phyloP scores from a whole-genome alignment of 1,284 basidiomycete genomes.

The Chondrostereum purpureum region DNA sequence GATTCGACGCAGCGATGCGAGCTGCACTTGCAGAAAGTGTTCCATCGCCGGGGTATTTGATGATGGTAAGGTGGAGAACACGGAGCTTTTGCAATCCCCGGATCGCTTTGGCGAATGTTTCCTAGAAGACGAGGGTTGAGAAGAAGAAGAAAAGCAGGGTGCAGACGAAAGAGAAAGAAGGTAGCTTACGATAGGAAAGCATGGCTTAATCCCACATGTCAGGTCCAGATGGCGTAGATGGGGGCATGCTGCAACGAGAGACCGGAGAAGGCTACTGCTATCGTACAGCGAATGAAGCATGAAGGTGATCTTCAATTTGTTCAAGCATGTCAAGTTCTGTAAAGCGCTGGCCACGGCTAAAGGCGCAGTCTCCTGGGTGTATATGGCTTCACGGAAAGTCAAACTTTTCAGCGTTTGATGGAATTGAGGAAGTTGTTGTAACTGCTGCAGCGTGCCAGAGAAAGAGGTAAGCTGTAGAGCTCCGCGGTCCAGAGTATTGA shows the following conservation, averaged over 20 bases:
- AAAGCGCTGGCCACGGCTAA: conserved; percentile 51
- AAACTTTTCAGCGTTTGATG: conserved; percentile 41
- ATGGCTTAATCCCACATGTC: conserved; percentile 59
- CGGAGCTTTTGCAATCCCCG: conserved; percentile 55
- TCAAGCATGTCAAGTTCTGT: conserved; percentile 45
- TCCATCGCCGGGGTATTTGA: conserved; percentile 60
- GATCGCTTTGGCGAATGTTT: conserved; percentile 47
- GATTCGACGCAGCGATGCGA: conserved; percentile 56
- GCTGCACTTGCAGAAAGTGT: conserved; percentile 48
- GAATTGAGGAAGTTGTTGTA: conserved; percentile 46
- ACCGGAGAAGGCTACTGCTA: conserved; percentile 57
- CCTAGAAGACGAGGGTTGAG: conserved; percentile 24
- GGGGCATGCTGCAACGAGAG: conserved; percentile 58
- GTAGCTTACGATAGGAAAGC: conserved; percentile 56
- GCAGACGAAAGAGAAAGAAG: conserved; percentile 2
- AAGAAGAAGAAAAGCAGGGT: conserved; percentile 6
- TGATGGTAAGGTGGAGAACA: conserved; percentile 52
- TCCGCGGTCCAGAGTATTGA: conserved; percentile 38
- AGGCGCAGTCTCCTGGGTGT: conserved; percentile 59
- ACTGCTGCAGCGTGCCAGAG: conserved; percentile 53
- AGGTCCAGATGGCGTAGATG: conserved; percentile 54
- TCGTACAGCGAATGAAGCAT: conserved; percentile 67
- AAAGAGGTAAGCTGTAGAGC: conserved; percentile 51
- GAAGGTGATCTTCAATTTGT: conserved; percentile 54
- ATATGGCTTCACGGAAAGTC: conserved; percentile 56